phyloP scores from a whole-genome alignment of 805 yeast species.

The Saturnispora quitensis region DNA sequence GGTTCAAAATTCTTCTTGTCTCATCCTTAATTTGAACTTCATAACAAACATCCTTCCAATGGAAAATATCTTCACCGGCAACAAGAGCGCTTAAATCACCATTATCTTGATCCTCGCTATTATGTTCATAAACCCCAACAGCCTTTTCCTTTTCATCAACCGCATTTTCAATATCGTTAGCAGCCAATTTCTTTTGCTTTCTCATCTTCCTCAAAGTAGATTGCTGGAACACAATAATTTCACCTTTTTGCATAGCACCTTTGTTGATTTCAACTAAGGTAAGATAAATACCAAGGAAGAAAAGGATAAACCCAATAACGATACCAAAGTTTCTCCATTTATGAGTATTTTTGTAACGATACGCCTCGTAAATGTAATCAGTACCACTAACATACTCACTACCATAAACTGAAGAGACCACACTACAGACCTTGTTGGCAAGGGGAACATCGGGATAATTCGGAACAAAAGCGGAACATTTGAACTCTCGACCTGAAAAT shows the following conservation, averaged over 20 bases:
- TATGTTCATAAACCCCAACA: slow-evolving; percentile 16
- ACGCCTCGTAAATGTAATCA: slow-evolving; percentile 41
- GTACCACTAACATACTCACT: slow-evolving; percentile 46
- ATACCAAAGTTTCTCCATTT: slow-evolving; percentile 82
- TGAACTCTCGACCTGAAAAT: slow-evolving; percentile 37
- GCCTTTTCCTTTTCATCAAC: slow-evolving; percentile 18
- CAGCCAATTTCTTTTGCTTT: slow-evolving; percentile 29
- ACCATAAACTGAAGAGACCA: slow-evolving; percentile 55
- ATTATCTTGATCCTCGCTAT: slow-evolving; percentile 14
- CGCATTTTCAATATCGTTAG: slow-evolving; percentile 24
- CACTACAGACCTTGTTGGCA: slow-evolving; percentile 24
- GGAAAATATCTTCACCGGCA: slow-evolving; percentile 47
- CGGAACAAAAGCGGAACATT: slow-evolving; percentile 43
- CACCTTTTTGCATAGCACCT: slow-evolving; percentile 65
- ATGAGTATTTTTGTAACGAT: slow-evolving; percentile 43
- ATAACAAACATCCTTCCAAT: slow-evolving; percentile 70
- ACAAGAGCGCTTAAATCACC: slow-evolving; percentile 24
- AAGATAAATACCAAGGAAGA: slow-evolving; percentile 48
- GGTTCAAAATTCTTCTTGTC: slow-evolving; percentile 48
- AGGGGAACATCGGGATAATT: slow-evolving; percentile 21
- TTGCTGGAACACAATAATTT: slow-evolving; percentile 50
- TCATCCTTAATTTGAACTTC: slow-evolving; percentile 56
- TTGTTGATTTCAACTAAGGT: slow-evolving; percentile 46
- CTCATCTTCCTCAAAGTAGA: slow-evolving; percentile 38
- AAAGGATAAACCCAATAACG: slow-evolving; percentile 41